phyloP scores from a whole-genome alignment of 768 basidiomycete species.

The Amanita muscaria region DNA sequence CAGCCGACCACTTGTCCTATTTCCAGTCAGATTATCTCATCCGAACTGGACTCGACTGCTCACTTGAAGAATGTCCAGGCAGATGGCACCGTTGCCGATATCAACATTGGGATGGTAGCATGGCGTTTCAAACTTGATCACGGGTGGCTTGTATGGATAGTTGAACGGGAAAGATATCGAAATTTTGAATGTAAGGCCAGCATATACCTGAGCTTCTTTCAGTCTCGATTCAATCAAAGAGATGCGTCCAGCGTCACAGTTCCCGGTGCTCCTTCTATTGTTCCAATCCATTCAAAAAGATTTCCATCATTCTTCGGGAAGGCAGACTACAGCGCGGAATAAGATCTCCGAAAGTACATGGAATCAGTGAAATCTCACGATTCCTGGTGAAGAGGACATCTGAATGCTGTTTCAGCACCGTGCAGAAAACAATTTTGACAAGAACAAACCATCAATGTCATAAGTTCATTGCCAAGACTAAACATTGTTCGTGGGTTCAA shows the following conservation, averaged over 20 bases:
- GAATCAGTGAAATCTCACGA: conserved; percentile 40
- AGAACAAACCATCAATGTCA: conserved; percentile 73
- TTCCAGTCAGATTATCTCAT: background rate
- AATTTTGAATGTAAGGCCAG: conserved; percentile 73
- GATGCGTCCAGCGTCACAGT: conserved; percentile 42
- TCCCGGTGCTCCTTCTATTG: conserved; percentile 72
- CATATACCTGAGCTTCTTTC: conserved; percentile 48
- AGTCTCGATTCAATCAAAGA: background rate
- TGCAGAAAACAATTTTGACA: background rate
- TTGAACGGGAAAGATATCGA: conserved; percentile 79
- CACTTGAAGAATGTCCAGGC: conserved; percentile 83
- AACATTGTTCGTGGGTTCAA: conserved; percentile 8
- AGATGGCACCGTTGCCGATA: conserved; percentile 66
- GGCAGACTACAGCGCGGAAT: conserved; percentile 53
- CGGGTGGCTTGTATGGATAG: conserved; percentile 81
- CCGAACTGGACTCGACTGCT: conserved; percentile 8
- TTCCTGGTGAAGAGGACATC: conserved; percentile 88
- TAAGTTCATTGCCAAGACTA: conserved; percentile 76
- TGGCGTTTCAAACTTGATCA: conserved; percentile 81
- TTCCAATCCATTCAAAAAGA: conserved; percentile 85
- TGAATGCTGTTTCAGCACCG: conserved; percentile 18
- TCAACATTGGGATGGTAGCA: conserved; percentile 93
- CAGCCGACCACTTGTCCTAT: conserved; percentile 90
- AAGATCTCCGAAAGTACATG: background rate
- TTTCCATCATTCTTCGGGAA: conserved; percentile 85